Evolutionary conservation across 768 basidiomycete genomes (phyloP).

Genomic region (Lentinula sp.): DNA sequence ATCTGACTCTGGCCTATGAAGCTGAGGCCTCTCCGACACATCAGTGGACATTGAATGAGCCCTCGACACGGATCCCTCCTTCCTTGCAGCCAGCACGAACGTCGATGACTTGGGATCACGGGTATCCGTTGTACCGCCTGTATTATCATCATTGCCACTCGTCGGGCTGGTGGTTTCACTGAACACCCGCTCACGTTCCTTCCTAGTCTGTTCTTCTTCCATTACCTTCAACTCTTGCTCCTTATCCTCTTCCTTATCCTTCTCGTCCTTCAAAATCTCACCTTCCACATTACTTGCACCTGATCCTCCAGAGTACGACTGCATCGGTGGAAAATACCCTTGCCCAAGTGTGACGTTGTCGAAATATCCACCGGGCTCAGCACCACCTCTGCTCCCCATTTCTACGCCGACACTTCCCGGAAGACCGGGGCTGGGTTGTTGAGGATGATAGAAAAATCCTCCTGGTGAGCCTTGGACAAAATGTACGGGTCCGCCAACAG

Average conservation of each 20-base stretch:
- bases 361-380: constrained; percentile 36
- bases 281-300: constrained; percentile 17
- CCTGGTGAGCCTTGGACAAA: constrained; percentile 9
- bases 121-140: not conserved
- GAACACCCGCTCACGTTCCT: not conserved
- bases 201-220: constrained; percentile 6
- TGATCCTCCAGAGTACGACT: constrained; percentile 1
- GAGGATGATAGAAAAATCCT: not conserved
- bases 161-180: not conserved
- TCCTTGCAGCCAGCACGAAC: not conserved
- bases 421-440: constrained; percentile 14
- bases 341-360: constrained; percentile 18
- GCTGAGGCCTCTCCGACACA: constrained; percentile 9
- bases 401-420: constrained; percentile 21
- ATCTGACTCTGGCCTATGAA: constrained; percentile 7
- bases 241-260: constrained; percentile 1
- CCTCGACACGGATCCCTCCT: constrained; percentile 8
- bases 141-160: not conserved
- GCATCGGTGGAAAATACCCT: constrained; percentile 30
- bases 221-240: constrained; percentile 5
- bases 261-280: constrained; percentile 27
- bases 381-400: constrained; percentile 10
- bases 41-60: constrained; percentile 15
- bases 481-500: constrained; percentile 55
- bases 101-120: not conserved